Base-by-base conservation (phyloP, 306 rosid species). In the Ormosia semicastrata region DNA sequence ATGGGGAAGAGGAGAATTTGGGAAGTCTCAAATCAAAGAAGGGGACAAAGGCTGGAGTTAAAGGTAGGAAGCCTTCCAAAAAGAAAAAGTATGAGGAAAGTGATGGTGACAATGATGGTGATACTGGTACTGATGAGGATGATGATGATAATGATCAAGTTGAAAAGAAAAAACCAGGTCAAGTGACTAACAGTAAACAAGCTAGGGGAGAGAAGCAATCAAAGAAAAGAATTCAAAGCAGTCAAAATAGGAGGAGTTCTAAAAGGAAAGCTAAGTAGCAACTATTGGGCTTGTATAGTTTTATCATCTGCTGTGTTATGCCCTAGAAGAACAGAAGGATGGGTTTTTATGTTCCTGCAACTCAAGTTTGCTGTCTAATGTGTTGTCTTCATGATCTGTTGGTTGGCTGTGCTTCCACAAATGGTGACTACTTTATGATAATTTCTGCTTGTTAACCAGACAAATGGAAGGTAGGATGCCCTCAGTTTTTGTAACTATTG, bases 221-320 rank as follows among this genome's bases (percentile, higher is more conserved):
- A 14, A 83, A 83, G 86, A 89, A 86, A 78, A 87, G 87, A 81
- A 87, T 58, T 69, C 88, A 67, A 78, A 79, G 89, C 59, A 59
- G 66, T 86, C 89, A 76, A 85, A 82, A 33, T 30, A 65, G 82
- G 41, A 86, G 84, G 87, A 83, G 63, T 53, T 10, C 82, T 46
- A 88, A 47, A 83, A 92, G 79, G 82, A 94, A 89, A 86, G 86
- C 87, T 5, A 89, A 89, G 85, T 90, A 88, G 85, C 77, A 47
- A 49, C 60, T 52, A 3, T 67, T 49, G 18, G 17, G 76, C 29
- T 58, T 59, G 49, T 63, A 63, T 65, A 29, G 77, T 71, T 39
- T 65, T 59, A 58, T 54, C 72, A 71, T 13, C 66, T 56, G 47
- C 62, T 59, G 71, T 73, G 82, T 43, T 52, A 10, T 41, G 18